phyloP scores from a whole-genome alignment of 805 yeast species.

The Metschnikowia reukaufii region DNA sequence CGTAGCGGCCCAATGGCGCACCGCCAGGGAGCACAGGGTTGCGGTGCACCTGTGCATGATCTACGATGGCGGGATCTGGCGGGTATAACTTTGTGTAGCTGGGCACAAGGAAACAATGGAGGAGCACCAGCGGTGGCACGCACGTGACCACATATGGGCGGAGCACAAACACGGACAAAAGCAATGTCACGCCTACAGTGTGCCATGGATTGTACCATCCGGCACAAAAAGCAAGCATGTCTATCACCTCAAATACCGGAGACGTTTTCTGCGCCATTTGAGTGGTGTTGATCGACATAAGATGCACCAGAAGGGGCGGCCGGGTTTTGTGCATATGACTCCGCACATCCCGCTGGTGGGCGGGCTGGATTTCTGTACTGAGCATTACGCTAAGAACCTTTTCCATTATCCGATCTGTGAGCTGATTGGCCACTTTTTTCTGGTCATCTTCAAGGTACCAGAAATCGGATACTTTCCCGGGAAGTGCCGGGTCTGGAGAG shows the following conservation, averaged over 20 bases:
- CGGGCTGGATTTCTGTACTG: constrained; percentile 44
- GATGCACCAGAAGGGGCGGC: constrained; percentile 67
- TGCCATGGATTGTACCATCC: constrained; percentile 65
- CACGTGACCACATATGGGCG: constrained; percentile 57
- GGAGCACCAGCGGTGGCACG: constrained; percentile 54
- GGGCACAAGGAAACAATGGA: constrained; percentile 64
- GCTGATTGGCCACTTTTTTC: constrained; percentile 23
- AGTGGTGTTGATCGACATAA: constrained; percentile 68
- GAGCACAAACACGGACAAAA: constrained; percentile 53
- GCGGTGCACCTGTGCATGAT: constrained; percentile 17
- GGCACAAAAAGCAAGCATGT: constrained; percentile 52
- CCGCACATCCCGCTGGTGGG: constrained; percentile 46
- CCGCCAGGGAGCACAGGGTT: constrained; percentile 48
- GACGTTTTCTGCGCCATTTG: constrained; percentile 62
- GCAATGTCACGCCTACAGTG: constrained; percentile 56
- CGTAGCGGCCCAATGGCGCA: constrained; percentile 44
- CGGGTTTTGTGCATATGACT: constrained; percentile 59
- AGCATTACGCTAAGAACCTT: constrained; percentile 68
- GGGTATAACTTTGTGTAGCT: constrained; percentile 61
- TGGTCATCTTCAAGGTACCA: constrained; percentile 28
- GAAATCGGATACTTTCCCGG: constrained; percentile 22
- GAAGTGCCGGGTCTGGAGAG: not conserved
- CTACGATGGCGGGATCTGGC: constrained; percentile 47
- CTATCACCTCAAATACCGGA: constrained; percentile 59
- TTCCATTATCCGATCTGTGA: constrained; percentile 74